These are phyloP conservation scores for Pseudohalonectria lignicola DNA, from an alignment of 2,329 filamentous ascomycete species.

Conservation along the genomic window DNA sequence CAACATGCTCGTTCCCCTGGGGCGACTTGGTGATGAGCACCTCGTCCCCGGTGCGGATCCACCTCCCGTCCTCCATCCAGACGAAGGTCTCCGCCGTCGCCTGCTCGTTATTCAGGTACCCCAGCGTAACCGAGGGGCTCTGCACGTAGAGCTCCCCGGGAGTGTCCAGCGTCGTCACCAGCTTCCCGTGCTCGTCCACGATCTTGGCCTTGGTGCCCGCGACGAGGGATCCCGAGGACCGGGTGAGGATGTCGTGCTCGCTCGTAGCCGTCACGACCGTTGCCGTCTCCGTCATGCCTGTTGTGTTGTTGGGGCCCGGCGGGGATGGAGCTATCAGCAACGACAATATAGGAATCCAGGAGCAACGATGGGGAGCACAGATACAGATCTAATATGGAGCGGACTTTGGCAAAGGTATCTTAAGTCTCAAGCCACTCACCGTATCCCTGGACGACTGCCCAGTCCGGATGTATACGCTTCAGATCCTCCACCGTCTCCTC, in stretches of 20 bases:
- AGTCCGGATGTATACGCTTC: conserved; percentile 46
- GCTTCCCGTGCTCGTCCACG: conserved; percentile 54
- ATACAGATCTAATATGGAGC: too few relatives aligned
- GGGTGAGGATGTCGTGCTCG: conserved; percentile 54
- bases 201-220: conserved; percentile 56
- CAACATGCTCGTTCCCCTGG: conserved; percentile 66
- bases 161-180: conserved; percentile 53
- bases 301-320: too few relatives aligned
- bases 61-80: conserved; percentile 53
- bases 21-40: conserved; percentile 55
- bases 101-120: conserved; percentile 78
- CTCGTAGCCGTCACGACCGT: conserved; percentile 56
- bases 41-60: conserved; percentile 81
- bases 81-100: conserved; percentile 73
- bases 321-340: too few relatives aligned
- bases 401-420: neutral
- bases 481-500: conserved; percentile 60
- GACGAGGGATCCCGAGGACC: conserved; percentile 61
- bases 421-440: conserved; percentile 26
- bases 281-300: conserved; percentile 67
- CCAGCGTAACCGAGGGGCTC: conserved; percentile 64
- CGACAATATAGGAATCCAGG: too few relatives aligned
- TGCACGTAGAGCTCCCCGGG: conserved; percentile 76
- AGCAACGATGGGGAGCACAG: neutral
- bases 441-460: conserved; percentile 60